These are phyloP conservation scores for Boletus sensibilis DNA, from an alignment of 768 basidiomycete species.

Conservation along the genomic window DNA sequence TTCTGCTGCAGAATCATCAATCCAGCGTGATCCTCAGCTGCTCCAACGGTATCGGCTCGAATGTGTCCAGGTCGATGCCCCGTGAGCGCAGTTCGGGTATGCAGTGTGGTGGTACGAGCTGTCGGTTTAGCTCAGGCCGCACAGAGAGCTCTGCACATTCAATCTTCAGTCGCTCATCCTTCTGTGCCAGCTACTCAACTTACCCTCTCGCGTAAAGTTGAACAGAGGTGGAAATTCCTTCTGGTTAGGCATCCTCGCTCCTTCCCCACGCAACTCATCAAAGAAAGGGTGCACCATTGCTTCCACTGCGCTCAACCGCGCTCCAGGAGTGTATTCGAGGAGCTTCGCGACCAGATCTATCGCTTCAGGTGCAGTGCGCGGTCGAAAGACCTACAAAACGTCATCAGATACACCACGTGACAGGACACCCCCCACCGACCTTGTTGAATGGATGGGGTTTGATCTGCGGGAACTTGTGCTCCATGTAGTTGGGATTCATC, in stretches of 20 bases:
- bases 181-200: constrained; percentile 30
- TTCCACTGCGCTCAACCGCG: constrained; percentile 84
- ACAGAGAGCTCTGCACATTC: constrained; percentile 80
- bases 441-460: constrained; percentile 99
- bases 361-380: constrained; percentile 92
- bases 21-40: constrained; percentile 93
- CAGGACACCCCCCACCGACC: constrained; percentile 40
- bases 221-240: constrained; percentile 94
- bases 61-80: constrained; percentile 84
- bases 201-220: constrained; percentile 94
- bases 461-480: constrained; percentile 99
- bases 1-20: constrained; percentile 44
- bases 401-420: constrained; percentile 14
- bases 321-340: constrained; percentile 96
- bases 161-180: constrained; percentile 1
- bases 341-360: constrained; percentile 94
- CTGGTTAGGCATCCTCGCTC: constrained; percentile 94
- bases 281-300: constrained; percentile 97
- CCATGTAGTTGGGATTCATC: constrained; percentile 99
- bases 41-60: constrained; percentile 97
- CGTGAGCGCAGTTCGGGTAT: constrained; percentile 86
- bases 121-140: constrained; percentile 89
- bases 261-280: constrained; percentile 89
- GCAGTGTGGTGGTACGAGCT: constrained; percentile 86
- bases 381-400: constrained; percentile 85